A percentile compares a stretch with the other conserved stretches of the same genome.
These are phyloP conservation scores for Aspergillus sp. DNA, from an alignment of 2,329 filamentous ascomycete genomes.

Conservation along the genomic window DNA sequence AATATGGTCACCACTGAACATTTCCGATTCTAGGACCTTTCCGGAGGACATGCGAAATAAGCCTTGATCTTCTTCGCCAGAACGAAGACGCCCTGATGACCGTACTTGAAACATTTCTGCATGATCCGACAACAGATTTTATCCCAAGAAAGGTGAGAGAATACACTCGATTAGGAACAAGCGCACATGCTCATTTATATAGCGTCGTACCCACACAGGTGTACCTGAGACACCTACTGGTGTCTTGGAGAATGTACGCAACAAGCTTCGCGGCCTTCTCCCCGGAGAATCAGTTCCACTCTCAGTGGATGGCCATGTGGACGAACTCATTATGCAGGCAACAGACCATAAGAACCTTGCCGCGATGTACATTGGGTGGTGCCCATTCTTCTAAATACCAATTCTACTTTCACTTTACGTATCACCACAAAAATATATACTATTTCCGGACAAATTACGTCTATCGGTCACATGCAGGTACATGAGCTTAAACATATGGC, in stretches of 20 bases:
- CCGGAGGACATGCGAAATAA: slow-evolving; percentile 81
- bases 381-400: slow-evolving; percentile 51
- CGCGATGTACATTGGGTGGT: slow-evolving; percentile 97
- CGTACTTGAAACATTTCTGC: slow-evolving; percentile 91
- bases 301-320: slow-evolving; percentile 94
- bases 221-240: slow-evolving; percentile 63
- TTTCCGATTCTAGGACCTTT: slow-evolving; percentile 56
- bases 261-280: slow-evolving; percentile 77
- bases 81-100: slow-evolving; percentile 97
- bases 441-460: not conserved
- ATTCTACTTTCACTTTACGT: not conserved
- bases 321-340: slow-evolving; percentile 83
- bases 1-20: not conserved
- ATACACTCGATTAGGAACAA: not conserved
- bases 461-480: too few species aligned
- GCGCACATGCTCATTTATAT: not conserved
- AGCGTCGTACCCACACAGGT: slow-evolving; percentile 44
- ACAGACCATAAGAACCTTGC: slow-evolving; percentile 70
- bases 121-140: slow-evolving; percentile 92
- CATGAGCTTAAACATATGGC: too few species aligned
- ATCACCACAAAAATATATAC: not conserved
- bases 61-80: slow-evolving; percentile 71
- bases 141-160: slow-evolving; percentile 58
- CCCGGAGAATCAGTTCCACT: slow-evolving; percentile 84
- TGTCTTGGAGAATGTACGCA: slow-evolving; percentile 79